These are phyloP conservation scores for Coriaria nepalensis DNA, from an alignment of 306 rosid genomes.

Conservation along the genomic window DNA sequence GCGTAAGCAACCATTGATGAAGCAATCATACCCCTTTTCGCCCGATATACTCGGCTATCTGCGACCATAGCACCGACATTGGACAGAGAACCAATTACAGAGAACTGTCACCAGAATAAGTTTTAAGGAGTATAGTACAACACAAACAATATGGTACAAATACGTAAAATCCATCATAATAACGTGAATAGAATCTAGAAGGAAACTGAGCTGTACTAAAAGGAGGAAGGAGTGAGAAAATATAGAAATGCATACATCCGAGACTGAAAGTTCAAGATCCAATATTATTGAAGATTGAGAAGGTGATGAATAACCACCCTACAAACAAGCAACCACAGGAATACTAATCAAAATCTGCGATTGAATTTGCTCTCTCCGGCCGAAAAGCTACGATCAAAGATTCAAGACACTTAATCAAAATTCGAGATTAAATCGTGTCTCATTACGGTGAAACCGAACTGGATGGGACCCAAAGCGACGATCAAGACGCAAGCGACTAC, in stretches of 20 bases:
- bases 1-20: no score
- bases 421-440: neutral
- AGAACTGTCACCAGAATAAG: slow-evolving; percentile 31
- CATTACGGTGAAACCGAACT: slow-evolving; percentile 92
- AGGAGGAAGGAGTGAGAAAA: no score
- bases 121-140: no score
- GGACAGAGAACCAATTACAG: slow-evolving; percentile 67
- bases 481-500: slow-evolving; percentile 81
- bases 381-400: no score
- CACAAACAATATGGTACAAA: no score
- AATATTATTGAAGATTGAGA: slow-evolving; percentile 69
- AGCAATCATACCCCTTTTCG: slow-evolving; percentile 64
- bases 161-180: no score
- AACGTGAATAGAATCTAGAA: no score
- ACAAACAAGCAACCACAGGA: slow-evolving; percentile 10
- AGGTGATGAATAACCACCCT: slow-evolving; percentile 90
- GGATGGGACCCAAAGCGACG: slow-evolving; percentile 94
- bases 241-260: slow-evolving; percentile 42
- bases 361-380: no score
- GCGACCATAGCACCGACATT: slow-evolving; percentile 92
- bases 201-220: no score
- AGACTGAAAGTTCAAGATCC: slow-evolving; percentile 73
- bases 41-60: slow-evolving; percentile 64
- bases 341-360: no score
- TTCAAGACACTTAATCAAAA: no score